phyloP scores from a whole-genome alignment of 1,284 basidiomycete species.

The Pterulicium gracile region DNA sequence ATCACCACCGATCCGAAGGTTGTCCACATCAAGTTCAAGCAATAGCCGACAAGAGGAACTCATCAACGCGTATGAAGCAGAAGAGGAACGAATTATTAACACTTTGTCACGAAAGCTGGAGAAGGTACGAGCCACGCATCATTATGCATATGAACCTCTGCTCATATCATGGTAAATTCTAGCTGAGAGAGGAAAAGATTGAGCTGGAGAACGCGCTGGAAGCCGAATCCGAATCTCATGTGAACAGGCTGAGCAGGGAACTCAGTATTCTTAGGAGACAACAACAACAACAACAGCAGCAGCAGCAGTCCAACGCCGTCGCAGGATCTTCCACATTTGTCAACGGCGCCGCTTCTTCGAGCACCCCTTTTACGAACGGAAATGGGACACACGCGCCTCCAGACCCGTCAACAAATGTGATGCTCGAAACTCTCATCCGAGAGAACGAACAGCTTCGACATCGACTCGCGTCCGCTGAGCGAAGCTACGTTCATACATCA shows the following conservation, averaged over 20 bases:
- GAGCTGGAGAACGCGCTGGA: conserved; percentile 71
- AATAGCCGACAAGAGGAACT: conserved; percentile 54
- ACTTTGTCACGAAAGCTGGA: conserved; percentile 68
- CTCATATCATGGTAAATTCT: too few species aligned
- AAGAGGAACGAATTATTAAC: conserved; percentile 79
- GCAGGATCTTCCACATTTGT: not conserved
- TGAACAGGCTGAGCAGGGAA: conserved; percentile 62
- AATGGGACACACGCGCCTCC: conserved; percentile 19
- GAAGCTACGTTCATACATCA: conserved; percentile 60
- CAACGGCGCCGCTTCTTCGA: conserved; percentile 17
- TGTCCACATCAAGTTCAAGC: conserved; percentile 42
- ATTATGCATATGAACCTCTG: too few species aligned
- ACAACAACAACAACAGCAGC: not conserved
- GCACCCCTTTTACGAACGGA: conserved; percentile 9
- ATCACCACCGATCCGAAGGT: conserved; percentile 48
- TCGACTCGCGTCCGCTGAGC: conserved; percentile 56
- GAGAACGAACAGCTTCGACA: conserved; percentile 66
- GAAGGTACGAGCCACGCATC: conserved; percentile 38
- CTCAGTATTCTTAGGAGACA: conserved; percentile 43
- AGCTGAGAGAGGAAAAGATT: conserved; percentile 76
- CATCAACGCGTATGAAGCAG: conserved; percentile 79
- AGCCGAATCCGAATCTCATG: conserved; percentile 70
- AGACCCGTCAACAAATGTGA: conserved; percentile 45
- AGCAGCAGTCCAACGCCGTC: conserved; percentile 27
- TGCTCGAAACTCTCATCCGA: conserved; percentile 61